These are phyloP conservation scores for Pseudocercospora crystallina DNA, from an alignment of 2,329 filamentous ascomycete species.

Conservation along the genomic window DNA sequence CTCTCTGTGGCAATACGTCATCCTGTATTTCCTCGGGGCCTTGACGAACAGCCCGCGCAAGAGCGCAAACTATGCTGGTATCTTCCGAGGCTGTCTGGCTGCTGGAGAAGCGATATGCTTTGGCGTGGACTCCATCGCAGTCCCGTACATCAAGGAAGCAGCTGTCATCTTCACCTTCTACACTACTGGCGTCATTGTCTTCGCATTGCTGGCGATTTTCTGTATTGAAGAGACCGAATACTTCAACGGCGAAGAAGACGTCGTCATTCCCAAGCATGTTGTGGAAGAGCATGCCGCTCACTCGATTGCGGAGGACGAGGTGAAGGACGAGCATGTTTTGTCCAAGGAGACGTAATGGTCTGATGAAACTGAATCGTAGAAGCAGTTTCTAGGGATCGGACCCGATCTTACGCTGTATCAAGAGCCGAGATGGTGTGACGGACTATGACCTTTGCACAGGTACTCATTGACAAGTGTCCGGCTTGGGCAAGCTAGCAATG, in stretches of 20 bases:
- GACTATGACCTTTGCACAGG: no score
- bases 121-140: conserved; percentile 28
- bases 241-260: conserved; percentile 29
- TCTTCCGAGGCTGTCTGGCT: conserved; percentile 31
- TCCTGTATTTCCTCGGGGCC: conserved; percentile 32
- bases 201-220: conserved; percentile 23
- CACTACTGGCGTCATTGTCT: conserved; percentile 18
- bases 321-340: not conserved
- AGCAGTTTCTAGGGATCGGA: no score
- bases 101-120: conserved; percentile 35
- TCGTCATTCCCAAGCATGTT: conserved; percentile 31
- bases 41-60: conserved; percentile 29
- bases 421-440: no score
- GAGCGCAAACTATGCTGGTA: conserved; percentile 19
- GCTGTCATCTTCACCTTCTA: conserved; percentile 28
- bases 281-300: conserved; percentile 20
- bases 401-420: no score
- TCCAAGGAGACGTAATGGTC: not conserved
- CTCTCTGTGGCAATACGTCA: conserved; percentile 34
- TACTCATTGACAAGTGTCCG: no score
- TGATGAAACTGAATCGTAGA: no score
- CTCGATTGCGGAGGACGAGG: not conserved
- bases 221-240: conserved; percentile 31
- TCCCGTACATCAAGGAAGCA: conserved; percentile 29
- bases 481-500: no score